A percentile compares a stretch with the other conserved stretches of the same genome.
Evolutionary conservation across 306 rosid species (phyloP).

Genomic region (Cucurbita maxima): DNA sequence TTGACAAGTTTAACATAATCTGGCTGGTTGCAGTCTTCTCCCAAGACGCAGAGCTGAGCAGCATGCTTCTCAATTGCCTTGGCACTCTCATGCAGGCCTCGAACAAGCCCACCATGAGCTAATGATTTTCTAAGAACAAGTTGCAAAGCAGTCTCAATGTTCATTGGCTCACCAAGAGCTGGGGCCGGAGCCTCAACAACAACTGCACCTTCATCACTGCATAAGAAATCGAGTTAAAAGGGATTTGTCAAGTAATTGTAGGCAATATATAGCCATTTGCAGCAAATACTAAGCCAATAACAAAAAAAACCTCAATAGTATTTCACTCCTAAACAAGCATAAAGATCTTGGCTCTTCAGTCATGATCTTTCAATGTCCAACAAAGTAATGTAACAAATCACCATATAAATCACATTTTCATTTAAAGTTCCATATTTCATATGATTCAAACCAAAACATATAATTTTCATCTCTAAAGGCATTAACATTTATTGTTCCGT

Average conservation of each 20-base stretch:
- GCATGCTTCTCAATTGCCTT: conserved; percentile 72
- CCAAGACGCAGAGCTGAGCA: conserved; percentile 72
- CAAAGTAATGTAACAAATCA: not conserved
- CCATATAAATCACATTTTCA: not conserved
- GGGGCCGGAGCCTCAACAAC: conserved; percentile 20
- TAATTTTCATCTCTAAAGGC: not conserved
- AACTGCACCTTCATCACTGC: conserved; percentile 29
- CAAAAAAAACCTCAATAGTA: not conserved
- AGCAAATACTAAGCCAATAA: not conserved
- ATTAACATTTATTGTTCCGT: not conserved
- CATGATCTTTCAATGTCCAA: not conserved
- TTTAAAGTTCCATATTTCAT: not conserved
- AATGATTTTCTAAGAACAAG: conserved; percentile 71
- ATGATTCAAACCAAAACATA: not conserved
- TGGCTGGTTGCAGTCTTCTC: conserved; percentile 79
- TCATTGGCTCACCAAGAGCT: conserved; percentile 37
- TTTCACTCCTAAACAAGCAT: not conserved
- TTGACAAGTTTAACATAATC: conserved; percentile 74
- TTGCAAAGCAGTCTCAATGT: conserved; percentile 42
- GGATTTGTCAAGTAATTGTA: not conserved
- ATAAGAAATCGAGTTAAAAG: not conserved
- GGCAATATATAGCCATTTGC: not conserved
- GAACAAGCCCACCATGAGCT: conserved; percentile 71
- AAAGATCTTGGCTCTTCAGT: not conserved
- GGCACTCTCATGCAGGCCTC: conserved; percentile 74